Evolutionary conservation across 768 basidiomycete species (phyloP).

Genomic region (Pholiota conissans): DNA sequence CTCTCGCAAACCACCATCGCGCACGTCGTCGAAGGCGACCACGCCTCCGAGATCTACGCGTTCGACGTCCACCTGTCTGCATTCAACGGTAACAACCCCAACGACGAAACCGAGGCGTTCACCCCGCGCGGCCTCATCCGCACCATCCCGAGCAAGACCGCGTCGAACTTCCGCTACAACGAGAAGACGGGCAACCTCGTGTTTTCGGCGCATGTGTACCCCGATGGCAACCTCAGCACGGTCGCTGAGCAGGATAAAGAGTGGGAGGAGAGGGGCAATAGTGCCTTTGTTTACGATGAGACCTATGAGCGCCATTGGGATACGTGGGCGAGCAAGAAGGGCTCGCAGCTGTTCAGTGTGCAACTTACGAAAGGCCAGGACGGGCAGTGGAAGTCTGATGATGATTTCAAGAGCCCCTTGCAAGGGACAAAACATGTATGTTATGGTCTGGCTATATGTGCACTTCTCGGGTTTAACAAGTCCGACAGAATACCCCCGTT

Average conservation of each 20-base stretch:
- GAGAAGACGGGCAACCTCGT: conserved; percentile 60
- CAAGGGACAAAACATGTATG: conserved; percentile 71
- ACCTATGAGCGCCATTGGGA: conserved; percentile 81
- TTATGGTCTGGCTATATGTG: too few relatives aligned
- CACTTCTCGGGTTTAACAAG: too few relatives aligned
- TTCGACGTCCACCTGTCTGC: conserved; percentile 48
- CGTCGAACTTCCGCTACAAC: conserved; percentile 71
- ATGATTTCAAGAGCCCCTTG: conserved; percentile 58
- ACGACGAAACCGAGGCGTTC: conserved; percentile 26
- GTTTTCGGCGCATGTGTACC: conserved; percentile 84
- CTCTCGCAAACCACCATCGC: conserved; percentile 69
- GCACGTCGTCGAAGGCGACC: conserved; percentile 58
- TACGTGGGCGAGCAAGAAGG: conserved; percentile 73
- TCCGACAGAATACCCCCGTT: conserved; percentile 63
- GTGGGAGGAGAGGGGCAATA: conserved; percentile 72
- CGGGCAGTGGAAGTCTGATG: conserved; percentile 53
- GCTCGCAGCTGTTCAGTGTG: conserved; percentile 71
- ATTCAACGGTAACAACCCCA: conserved; percentile 19
- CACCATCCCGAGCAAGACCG: conserved; percentile 65
- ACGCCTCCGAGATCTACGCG: conserved; percentile 59
- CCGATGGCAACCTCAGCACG: conserved; percentile 69
- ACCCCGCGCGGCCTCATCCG: conserved; percentile 52
- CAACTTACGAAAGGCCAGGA: conserved; percentile 46
- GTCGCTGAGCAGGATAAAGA: conserved; percentile 69
- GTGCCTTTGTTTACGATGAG: conserved; percentile 69